Evolutionary conservation across 768 basidiomycete genomes (phyloP).

Genomic region (Tricholomella constricta): DNA sequence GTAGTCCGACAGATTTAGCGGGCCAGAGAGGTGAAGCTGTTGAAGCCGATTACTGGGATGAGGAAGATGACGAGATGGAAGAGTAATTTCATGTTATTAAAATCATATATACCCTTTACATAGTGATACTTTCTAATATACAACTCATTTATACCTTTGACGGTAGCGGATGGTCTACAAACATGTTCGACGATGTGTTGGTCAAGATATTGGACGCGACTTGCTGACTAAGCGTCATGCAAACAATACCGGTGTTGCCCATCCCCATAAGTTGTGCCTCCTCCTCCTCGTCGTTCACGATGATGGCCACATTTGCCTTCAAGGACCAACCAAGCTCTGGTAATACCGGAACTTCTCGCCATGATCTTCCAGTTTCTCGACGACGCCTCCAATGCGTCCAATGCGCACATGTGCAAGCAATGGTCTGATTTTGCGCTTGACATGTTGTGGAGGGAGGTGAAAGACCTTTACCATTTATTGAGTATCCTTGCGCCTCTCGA

Average conservation of each 20-base stretch:
- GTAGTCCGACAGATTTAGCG: too few relatives aligned
- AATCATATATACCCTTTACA: too few relatives aligned
- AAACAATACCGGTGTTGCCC: background rate
- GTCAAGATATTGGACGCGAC: background rate
- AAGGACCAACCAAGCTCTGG: conserved; percentile 41
- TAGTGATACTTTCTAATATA: background rate
- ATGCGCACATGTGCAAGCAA: conserved; percentile 55
- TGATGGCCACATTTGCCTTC: background rate
- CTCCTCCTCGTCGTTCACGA: too few relatives aligned
- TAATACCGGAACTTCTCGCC: conserved; percentile 61
- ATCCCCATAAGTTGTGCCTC: background rate
- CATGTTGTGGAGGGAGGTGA: conserved; percentile 57
- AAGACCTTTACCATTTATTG: conserved; percentile 48
- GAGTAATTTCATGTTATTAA: background rate
- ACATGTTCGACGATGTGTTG: background rate
- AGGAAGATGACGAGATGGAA: background rate
- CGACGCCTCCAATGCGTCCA: conserved; percentile 37
- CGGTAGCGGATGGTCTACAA: background rate
- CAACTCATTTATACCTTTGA: background rate
- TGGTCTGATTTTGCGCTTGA: conserved; percentile 65
- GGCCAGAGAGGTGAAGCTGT: background rate
- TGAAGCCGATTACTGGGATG: background rate
- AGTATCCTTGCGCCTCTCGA: conserved; percentile 48
- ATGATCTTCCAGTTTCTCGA: conserved; percentile 55
- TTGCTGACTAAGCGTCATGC: background rate